Evolutionary conservation across 352 stramenopile species (phyloP).

Genomic region (Phytophthora macrochlamydospora): DNA sequence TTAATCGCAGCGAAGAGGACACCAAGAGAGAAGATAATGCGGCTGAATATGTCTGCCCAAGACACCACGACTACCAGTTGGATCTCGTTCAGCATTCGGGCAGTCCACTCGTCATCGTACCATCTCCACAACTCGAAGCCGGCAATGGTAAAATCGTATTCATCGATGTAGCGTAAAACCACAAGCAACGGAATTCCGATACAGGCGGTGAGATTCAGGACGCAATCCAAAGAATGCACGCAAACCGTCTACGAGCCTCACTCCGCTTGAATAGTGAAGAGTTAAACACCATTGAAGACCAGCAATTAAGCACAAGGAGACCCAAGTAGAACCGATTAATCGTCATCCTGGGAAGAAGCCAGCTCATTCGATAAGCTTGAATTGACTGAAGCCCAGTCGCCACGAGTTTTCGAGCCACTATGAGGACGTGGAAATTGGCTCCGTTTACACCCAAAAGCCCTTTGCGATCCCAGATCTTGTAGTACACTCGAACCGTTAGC

Average conservation of each 20-base stretch:
- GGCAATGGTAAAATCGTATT: slow-evolving; percentile 16
- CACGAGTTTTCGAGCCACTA: slow-evolving; percentile 12
- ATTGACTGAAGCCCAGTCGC: slow-evolving; percentile 5
- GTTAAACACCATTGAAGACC: slow-evolving; percentile 6
- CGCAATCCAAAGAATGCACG: slow-evolving; percentile 34
- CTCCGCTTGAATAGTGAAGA: slow-evolving; percentile 11
- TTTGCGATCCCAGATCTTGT: neutral
- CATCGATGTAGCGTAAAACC: slow-evolving; percentile 18
- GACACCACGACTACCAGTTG: slow-evolving; percentile 29
- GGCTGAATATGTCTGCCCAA: slow-evolving; percentile 19
- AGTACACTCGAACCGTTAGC: neutral
- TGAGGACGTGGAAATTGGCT: slow-evolving; percentile 21
- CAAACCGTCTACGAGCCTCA: slow-evolving; percentile 28
- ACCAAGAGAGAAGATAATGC: slow-evolving; percentile 17
- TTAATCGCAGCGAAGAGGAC: slow-evolving; percentile 15
- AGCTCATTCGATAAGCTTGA: slow-evolving; percentile 22
- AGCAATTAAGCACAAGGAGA: slow-evolving; percentile 24
- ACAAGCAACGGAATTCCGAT: slow-evolving; percentile 31
- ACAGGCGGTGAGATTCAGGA: slow-evolving; percentile 36
- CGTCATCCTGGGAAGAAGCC: neutral
- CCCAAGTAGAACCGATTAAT: slow-evolving; percentile 18
- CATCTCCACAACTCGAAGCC: slow-evolving; percentile 29
- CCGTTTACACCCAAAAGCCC: slow-evolving; percentile 25
- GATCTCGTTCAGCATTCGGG: slow-evolving; percentile 24
- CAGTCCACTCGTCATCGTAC: slow-evolving; percentile 36